Conservation (phyloP, 164 flowering plant genomes). For the Cinnamomum micranthum region DNA sequence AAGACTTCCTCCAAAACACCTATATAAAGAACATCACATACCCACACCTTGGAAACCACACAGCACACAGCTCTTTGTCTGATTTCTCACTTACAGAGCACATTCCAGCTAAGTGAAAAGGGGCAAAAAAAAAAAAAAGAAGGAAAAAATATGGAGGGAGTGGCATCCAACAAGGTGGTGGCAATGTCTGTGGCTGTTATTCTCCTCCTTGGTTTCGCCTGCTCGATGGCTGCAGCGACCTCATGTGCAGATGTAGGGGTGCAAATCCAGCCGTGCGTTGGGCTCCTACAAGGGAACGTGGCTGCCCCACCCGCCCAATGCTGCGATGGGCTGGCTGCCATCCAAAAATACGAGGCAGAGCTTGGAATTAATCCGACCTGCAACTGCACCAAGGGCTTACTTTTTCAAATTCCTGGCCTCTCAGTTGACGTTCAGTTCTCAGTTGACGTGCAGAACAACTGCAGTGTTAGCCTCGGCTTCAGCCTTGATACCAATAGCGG, state of each 20-base stretch:
- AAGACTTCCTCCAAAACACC: not conserved
- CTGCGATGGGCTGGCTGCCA: not conserved
- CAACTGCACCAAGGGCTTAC: constrained; percentile 8
- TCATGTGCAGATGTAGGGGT: not conserved
- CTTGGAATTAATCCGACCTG: not conserved
- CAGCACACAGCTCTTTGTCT: not conserved
- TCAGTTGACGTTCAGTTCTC: not conserved
- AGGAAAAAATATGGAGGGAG: not conserved
- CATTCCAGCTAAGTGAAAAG: not conserved
- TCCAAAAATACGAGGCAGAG: not conserved
- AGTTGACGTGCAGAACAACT: not conserved
- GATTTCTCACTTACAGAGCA: not conserved
- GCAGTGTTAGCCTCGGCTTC: constrained; percentile 4
- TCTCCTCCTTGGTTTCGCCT: not conserved
- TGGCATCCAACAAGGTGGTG: not conserved
- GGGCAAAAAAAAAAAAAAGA: not conserved
- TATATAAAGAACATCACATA: not conserved
- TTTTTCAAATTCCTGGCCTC: not conserved
- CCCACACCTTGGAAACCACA: not conserved
- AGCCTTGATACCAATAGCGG: constrained; percentile 1
- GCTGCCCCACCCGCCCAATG: not conserved
- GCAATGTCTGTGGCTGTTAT: not conserved
- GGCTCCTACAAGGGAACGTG: not conserved
- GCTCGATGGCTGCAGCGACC: not conserved
- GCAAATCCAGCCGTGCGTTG: not conserved